Base-by-base conservation (phyloP, 805 yeast species). In the Ogataea minuta region DNA sequence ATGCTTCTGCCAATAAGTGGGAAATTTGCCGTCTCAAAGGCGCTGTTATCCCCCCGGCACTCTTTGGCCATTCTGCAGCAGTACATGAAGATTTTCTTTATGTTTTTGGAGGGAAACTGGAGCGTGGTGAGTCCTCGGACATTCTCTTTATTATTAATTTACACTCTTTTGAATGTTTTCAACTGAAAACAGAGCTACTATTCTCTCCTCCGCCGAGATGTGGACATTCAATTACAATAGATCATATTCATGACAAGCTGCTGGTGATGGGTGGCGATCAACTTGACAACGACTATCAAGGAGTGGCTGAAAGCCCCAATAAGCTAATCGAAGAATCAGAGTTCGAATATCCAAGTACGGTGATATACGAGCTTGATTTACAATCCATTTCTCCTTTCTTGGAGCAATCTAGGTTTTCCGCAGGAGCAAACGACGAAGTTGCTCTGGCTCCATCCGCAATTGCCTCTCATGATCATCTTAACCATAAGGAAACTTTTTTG, bases 221-320 rank as follows among this genome's bases (percentile, higher is more conserved):
- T 46, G 98, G 98, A 8, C 99, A 93, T 63, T 79, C 95, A 6
- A 67, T 91, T 64, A 80, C 97, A 1, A 81, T 77, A 37, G 61
- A 84, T 40, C 68, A 81, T 34, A 75, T 71, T 17, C 77, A 76
- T 45, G 77, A 86, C 54, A 85, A 81, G 62, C 56, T 91, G 24
- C 57, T 90, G 9, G 76, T 91, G 11, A 81, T 95, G 85, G 99
- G 99, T 30, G 98, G 99, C 43, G 95, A 88, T 61, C 75, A 79
- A 49, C 74, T 77, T 47, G 91, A 85, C 41, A 77, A 76, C 39
- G 72, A 76, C 52, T 55, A 57, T 31, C 27, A 41, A 5, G 46
- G 47, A 26, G 50, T 56, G 8, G 44, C 51, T 8, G 57, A 52
- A 30, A 41, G 50, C 4, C 32, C 45, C 21, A 49, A 48, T 34